phyloP scores from a whole-genome alignment of 192 early-diverging fungal genomes.

The Oehlia diaphana region DNA sequence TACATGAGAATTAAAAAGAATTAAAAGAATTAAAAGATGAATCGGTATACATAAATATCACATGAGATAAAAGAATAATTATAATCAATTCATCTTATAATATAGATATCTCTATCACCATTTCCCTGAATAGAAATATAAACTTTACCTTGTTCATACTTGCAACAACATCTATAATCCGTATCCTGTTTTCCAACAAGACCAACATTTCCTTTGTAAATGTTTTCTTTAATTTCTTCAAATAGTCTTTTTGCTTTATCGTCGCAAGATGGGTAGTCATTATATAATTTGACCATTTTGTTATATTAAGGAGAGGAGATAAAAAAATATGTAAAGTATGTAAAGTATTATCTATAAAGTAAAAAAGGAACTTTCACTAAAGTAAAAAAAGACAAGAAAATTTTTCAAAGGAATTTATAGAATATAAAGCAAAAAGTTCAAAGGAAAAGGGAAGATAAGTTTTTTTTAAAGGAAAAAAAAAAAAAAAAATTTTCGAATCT shows the following conservation, averaged over 20 bases:
- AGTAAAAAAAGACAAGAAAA: background rate
- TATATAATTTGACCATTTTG: background rate
- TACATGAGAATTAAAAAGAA: too few species aligned
- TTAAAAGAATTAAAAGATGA: background rate
- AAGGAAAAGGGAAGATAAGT: background rate
- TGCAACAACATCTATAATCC: constrained; percentile 5
- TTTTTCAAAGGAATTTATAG: background rate
- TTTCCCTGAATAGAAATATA: background rate
- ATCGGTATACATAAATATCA: background rate
- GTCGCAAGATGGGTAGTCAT: background rate
- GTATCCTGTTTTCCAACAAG: background rate
- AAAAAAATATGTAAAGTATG: background rate
- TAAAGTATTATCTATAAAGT: background rate
- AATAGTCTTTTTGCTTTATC: constrained; percentile 10
- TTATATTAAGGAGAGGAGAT: background rate
- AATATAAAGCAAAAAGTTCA: background rate
- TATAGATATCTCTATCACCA: background rate
- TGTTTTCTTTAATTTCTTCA: constrained; percentile 5
- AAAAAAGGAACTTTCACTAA: background rate
- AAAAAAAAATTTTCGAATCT: background rate
- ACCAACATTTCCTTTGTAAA: background rate
- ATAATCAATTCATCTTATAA: background rate
- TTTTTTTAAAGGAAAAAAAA: too few species aligned
- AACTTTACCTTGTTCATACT: background rate
- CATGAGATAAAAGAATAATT: background rate